phyloP scores from a whole-genome alignment of 1,139 yeast genomes.

The Eremothecium cymbalariae region DNA sequence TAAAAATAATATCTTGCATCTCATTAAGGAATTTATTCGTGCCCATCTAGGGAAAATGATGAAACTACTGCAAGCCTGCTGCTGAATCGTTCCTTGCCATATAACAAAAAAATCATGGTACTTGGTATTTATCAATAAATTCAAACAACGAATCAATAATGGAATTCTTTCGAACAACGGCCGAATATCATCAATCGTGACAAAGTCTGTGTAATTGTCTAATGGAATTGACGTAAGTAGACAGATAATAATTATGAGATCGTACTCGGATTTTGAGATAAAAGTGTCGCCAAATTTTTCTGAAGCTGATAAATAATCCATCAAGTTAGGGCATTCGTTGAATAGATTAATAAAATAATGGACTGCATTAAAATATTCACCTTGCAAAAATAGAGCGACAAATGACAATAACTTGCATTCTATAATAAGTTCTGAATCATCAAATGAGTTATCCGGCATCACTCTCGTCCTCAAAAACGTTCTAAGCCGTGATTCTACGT shows the following conservation, averaged over 20 bases:
- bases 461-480: neutral
- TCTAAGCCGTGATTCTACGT: constrained; percentile 3
- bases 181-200: constrained; percentile 15
- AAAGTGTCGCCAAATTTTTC: constrained; percentile 9
- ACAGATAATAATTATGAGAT: constrained; percentile 20
- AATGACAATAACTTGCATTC: constrained; percentile 18
- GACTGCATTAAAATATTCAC: constrained; percentile 21
- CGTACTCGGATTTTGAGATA: constrained; percentile 18
- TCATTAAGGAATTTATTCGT: constrained; percentile 17
- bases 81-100: constrained; percentile 19
- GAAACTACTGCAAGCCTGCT: constrained; percentile 14
- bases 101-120: constrained; percentile 21
- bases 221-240: constrained; percentile 24
- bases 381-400: constrained; percentile 18
- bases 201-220: constrained; percentile 24
- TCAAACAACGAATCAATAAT: constrained; percentile 13
- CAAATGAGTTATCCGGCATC: neutral
- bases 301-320: constrained; percentile 8
- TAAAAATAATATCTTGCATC: constrained; percentile 25
- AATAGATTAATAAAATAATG: constrained; percentile 17
- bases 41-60: constrained; percentile 21
- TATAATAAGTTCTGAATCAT: constrained; percentile 6
- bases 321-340: constrained; percentile 14
- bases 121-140: constrained; percentile 20
- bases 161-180: constrained; percentile 14